Percentiles rank a stretch among this genome's conserved stretches.
phyloP scores from a whole-genome alignment of 108 stramenopile species.

The Cyclostephanos invisitatus region DNA sequence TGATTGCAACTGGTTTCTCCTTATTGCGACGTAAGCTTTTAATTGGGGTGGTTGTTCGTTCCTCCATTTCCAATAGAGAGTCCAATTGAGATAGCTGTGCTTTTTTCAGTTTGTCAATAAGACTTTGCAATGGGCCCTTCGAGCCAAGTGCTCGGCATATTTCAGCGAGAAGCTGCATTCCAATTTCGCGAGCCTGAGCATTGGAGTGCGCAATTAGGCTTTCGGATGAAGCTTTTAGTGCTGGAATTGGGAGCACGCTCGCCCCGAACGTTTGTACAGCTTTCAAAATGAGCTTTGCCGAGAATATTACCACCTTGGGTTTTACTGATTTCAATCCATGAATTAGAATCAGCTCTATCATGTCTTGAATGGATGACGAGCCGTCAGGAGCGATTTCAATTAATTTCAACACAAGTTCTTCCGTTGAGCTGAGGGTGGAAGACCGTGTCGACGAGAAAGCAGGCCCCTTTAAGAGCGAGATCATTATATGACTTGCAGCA shows the following conservation, averaged over 20 bases:
- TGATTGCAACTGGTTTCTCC: conserved; percentile 10
- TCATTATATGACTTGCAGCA: conserved; percentile 50
- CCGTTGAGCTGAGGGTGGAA: conserved; percentile 50
- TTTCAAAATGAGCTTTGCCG: conserved; percentile 58
- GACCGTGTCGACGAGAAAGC: conserved; percentile 79
- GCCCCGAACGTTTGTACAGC: conserved; percentile 72
- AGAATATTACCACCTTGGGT: conserved; percentile 73
- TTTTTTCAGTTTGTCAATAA: conserved; percentile 75
- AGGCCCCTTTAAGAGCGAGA: conserved; percentile 60
- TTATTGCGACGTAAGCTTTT: conserved; percentile 47
- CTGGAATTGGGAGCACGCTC: conserved; percentile 56
- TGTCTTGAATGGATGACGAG: conserved; percentile 54
- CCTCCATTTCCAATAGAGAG: conserved; percentile 52
- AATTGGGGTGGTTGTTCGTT: conserved; percentile 40
- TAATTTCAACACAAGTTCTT: conserved; percentile 66
- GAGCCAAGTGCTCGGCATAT: conserved; percentile 82
- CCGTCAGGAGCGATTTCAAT: conserved; percentile 72
- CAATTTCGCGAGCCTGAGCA: conserved; percentile 75
- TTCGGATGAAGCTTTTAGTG: conserved; percentile 52
- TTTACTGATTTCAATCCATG: conserved; percentile 77
- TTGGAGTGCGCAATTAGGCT: conserved; percentile 71
- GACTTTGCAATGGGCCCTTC: conserved; percentile 57
- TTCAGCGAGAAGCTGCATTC: conserved; percentile 77
- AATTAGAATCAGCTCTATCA: conserved; percentile 56
- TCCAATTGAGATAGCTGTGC: conserved; percentile 78